Evolutionary conservation across 2,329 filamentous ascomycete genomes (phyloP).

Genomic region (Aureobasidium subglaciale): DNA sequence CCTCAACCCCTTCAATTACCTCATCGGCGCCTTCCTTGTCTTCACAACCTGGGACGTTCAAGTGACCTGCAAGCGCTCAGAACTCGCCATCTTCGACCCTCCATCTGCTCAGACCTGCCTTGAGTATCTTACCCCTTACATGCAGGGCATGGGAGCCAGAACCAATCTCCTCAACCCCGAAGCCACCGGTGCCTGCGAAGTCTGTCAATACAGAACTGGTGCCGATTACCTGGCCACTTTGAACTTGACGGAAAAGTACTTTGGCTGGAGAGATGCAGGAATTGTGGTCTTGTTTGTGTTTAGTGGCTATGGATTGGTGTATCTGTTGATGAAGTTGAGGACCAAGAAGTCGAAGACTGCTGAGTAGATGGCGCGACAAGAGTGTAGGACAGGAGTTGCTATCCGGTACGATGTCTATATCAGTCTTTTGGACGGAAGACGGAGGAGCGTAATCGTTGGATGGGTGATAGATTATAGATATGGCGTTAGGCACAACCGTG

Average conservation of each 20-base stretch:
- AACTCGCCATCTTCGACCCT: constrained; percentile 33
- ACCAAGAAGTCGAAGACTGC: constrained; percentile 8
- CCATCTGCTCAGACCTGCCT: constrained; percentile 29
- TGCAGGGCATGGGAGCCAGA: constrained; percentile 23
- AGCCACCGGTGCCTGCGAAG: constrained; percentile 25
- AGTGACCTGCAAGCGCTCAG: constrained; percentile 25
- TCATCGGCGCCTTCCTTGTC: constrained; percentile 24
- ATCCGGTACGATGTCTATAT: no score
- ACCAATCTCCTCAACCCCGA: constrained; percentile 32
- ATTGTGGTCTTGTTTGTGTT: background rate
- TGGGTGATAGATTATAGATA: no score
- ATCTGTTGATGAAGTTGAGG: constrained; percentile 9
- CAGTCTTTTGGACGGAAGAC: no score
- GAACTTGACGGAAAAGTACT: background rate
- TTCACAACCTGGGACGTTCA: constrained; percentile 51
- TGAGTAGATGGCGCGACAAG: no score
- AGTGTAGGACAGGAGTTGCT: no score
- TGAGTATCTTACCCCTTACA: constrained; percentile 35
- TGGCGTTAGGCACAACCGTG: no score
- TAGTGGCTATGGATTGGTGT: constrained; percentile 3
- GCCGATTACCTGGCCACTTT: constrained; percentile 4
- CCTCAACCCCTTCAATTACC: constrained; percentile 39
- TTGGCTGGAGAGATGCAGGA: constrained; percentile 8
- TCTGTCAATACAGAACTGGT: constrained; percentile 10
- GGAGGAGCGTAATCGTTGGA: no score